Conservation (phyloP, 305 asterid genomes). For the Solanum hybrid region DNA sequence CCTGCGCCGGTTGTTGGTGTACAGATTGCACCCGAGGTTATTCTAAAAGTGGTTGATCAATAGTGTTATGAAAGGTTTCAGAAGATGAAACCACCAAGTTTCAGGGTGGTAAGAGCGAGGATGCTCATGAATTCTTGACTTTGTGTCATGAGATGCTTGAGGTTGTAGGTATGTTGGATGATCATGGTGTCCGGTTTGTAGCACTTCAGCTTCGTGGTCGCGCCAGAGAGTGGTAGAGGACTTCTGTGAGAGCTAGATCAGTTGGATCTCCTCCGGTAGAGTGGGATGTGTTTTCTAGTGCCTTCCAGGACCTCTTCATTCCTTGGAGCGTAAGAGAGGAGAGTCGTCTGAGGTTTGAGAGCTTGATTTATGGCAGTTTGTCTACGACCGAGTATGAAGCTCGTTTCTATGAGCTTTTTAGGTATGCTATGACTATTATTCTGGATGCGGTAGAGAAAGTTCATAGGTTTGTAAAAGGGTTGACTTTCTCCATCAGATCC, state of each 20-base stretch:
- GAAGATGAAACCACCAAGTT: not conserved
- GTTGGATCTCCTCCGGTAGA: not conserved
- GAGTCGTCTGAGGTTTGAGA: not conserved
- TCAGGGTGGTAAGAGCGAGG: not conserved
- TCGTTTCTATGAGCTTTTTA: not conserved
- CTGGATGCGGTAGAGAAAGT: not conserved
- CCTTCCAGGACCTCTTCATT: not conserved
- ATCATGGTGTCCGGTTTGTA: not conserved
- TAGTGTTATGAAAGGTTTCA: not conserved
- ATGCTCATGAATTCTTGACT: not conserved
- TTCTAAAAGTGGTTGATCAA: not conserved
- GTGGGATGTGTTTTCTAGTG: not conserved
- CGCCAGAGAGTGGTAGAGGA: not conserved
- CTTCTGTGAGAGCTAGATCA: not conserved
- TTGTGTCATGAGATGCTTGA: not conserved
- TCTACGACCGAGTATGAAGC: not conserved
- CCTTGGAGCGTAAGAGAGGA: not conserved
- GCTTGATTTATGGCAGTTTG: not conserved
- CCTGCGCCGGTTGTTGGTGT: not conserved
- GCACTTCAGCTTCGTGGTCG: not conserved
- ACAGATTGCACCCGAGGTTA: not conserved
- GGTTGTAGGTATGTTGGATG: not conserved
- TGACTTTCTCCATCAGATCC: not conserved
- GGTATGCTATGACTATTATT: not conserved
- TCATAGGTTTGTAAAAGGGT: not conserved